These are phyloP conservation scores for Effrenium voratum DNA, from an alignment of 73 alveolate genomes.

Conservation along the genomic window DNA sequence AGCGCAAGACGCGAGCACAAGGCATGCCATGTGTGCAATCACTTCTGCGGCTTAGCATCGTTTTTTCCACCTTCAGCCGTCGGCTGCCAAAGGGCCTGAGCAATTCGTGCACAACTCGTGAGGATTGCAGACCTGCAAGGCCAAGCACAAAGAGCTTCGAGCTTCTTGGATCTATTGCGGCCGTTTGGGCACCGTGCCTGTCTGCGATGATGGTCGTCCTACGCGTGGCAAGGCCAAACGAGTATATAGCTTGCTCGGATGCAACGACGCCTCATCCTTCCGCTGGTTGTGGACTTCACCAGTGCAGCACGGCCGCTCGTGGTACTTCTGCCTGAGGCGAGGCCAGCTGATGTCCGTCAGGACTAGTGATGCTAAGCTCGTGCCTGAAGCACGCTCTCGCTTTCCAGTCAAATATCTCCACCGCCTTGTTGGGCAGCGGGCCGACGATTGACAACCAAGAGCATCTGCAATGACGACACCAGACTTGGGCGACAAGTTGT, in stretches of 20 bases:
- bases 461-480: no score
- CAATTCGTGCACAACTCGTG: no score
- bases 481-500: no score
- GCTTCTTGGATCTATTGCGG: no score
- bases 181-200: conserved; percentile 24
- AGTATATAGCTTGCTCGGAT: neutral
- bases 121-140: no score
- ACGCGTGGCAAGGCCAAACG: neutral
- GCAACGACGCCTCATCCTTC: conserved; percentile 54
- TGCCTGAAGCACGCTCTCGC: conserved; percentile 39
- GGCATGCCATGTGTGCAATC: no score
- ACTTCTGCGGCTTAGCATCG: conserved; percentile 43
- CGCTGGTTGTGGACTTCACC: conserved; percentile 70
- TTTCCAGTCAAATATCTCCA: no score
- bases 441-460: no score
- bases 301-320: conserved; percentile 71
- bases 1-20: no score
- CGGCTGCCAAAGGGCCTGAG: no score
- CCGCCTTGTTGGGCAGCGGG: no score
- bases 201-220: conserved; percentile 48
- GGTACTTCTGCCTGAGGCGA: neutral
- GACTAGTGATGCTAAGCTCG: neutral
- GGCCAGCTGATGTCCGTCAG: neutral
- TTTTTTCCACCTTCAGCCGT: neutral
- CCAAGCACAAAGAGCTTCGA: neutral